Conservation (phyloP, 202 grass and related monocot species). For the Musa balbisiana region DNA sequence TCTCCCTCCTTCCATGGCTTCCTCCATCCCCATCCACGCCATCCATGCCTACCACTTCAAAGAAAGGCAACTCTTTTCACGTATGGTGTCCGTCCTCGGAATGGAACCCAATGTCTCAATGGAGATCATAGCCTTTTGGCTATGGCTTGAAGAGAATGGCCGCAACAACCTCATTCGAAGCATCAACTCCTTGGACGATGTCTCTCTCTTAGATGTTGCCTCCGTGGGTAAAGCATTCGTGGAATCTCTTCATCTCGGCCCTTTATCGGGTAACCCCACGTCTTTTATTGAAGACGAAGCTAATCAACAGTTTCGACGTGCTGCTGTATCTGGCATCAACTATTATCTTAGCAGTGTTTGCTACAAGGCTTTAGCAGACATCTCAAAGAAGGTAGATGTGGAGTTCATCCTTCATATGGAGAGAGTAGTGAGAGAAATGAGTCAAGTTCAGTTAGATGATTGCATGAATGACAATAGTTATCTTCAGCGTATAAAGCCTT, state of each 20-base stretch:
- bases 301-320: conserved; percentile 15
- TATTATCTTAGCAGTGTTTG: conserved; percentile 45
- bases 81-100: conserved; percentile 32
- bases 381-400: conserved; percentile 4
- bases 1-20: conserved; percentile 26
- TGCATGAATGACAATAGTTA: not conserved
- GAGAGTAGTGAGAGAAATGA: not conserved
- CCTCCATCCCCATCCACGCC: not conserved
- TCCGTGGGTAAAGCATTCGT: conserved; percentile 24
- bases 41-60: not conserved
- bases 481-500: no score
- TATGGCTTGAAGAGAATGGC: conserved; percentile 40
- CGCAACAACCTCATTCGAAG: conserved; percentile 25
- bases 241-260: conserved; percentile 19
- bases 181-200: conserved; percentile 16
- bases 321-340: conserved; percentile 23
- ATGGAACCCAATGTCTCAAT: conserved; percentile 33
- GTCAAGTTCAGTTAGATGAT: conserved; percentile 10
- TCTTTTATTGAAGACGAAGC: not conserved
- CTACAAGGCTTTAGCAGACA: conserved; percentile 24
- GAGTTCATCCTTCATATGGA: not conserved
- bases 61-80: conserved; percentile 28
- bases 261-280: not conserved
- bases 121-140: conserved; percentile 47
- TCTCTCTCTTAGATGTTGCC: conserved; percentile 11